A percentile compares a stretch with the other conserved stretches of the same genome.
These are phyloP conservation scores for Pseudogymnoascus destructans DNA, from an alignment of 2,329 filamentous ascomycete species.

Conservation along the genomic window DNA sequence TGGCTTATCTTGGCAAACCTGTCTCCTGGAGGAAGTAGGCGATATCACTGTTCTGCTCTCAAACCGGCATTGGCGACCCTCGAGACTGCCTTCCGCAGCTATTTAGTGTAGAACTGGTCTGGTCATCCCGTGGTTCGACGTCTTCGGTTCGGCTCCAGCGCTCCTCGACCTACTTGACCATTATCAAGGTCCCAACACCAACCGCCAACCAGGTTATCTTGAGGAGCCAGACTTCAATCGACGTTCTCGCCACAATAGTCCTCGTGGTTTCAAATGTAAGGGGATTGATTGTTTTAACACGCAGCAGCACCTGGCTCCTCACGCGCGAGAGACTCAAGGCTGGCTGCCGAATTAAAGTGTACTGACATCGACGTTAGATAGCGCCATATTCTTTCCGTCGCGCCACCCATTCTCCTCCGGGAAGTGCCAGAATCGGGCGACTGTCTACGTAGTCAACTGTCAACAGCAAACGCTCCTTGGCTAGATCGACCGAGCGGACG, in stretches of 20 bases:
- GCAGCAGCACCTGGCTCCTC: background rate
- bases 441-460: background rate
- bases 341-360: background rate
- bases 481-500: background rate
- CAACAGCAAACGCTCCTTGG: background rate
- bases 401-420: background rate
- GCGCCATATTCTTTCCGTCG: background rate
- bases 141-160: background rate
- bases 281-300: background rate
- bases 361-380: background rate
- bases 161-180: background rate
- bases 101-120: background rate
- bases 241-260: background rate
- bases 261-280: background rate
- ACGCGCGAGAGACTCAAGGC: background rate
- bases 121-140: background rate
- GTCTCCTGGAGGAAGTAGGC: background rate
- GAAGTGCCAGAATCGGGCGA: background rate
- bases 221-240: background rate
- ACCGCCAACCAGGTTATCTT: background rate
- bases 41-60: background rate
- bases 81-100: background rate
- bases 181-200: background rate
- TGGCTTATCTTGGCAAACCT: background rate
- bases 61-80: background rate